These are phyloP conservation scores for Lactarius tabidus DNA, from an alignment of 768 basidiomycete genomes.

Conservation along the genomic window DNA sequence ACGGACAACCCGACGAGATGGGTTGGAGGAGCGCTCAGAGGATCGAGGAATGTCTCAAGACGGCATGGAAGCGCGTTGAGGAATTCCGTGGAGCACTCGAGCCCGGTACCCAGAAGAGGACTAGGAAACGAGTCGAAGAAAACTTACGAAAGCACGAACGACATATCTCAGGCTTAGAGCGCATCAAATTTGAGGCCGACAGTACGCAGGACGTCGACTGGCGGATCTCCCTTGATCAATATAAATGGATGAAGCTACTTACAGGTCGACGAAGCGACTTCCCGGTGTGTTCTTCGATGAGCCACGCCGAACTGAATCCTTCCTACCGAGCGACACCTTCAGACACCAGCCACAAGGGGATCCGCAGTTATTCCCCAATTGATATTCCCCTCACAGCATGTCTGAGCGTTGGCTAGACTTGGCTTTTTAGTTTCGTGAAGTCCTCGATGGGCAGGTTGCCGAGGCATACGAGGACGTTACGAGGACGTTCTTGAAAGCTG, in stretches of 20 bases:
- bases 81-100: slow-evolving; percentile 3
- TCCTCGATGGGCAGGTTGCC: background rate
- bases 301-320: background rate
- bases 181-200: background rate
- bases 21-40: background rate
- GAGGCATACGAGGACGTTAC: background rate
- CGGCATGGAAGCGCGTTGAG: background rate
- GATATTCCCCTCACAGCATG: background rate
- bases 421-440: background rate
- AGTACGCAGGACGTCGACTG: background rate
- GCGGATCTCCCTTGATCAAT: background rate
- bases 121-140: background rate
- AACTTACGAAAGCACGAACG: background rate
- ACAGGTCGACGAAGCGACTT: background rate
- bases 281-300: background rate
- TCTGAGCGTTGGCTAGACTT: background rate
- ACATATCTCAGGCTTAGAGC: slow-evolving; percentile 1
- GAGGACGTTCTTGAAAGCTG: background rate
- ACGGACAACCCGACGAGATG: background rate
- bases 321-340: background rate
- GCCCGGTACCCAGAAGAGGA: background rate
- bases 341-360: background rate
- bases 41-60: background rate
- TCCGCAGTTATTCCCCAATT: background rate
- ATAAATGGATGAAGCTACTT: background rate